Evolutionary conservation across 1,284 basidiomycete genomes (phyloP).

Genomic region (Ustilago lituana): DNA sequence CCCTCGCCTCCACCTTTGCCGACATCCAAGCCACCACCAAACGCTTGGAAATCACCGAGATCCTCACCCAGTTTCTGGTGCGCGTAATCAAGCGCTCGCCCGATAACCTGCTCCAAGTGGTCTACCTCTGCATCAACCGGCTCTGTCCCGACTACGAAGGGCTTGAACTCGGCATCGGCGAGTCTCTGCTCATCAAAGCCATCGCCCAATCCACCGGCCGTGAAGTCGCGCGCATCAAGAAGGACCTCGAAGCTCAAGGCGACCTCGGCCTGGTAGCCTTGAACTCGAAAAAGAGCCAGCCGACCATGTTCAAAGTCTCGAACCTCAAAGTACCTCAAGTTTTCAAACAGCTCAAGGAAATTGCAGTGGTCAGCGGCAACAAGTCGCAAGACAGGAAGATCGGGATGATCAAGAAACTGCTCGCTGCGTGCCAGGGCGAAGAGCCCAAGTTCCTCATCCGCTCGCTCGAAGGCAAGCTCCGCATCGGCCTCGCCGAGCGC

Average conservation of each 20-base stretch:
- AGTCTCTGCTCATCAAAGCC: slow-evolving; percentile 91
- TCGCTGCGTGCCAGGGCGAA: slow-evolving; percentile 87
- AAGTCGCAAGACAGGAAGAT: slow-evolving; percentile 76
- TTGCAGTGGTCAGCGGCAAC: slow-evolving; percentile 79
- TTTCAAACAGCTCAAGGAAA: slow-evolving; percentile 54
- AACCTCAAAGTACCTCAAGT: slow-evolving; percentile 87
- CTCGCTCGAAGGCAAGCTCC: slow-evolving; percentile 93
- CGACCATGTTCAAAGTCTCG: slow-evolving; percentile 93
- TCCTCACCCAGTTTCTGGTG: slow-evolving; percentile 86
- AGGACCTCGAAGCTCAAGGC: slow-evolving; percentile 91
- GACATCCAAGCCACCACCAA: slow-evolving; percentile 95
- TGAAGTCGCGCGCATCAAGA: slow-evolving; percentile 82
- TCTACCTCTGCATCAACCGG: slow-evolving; percentile 98
- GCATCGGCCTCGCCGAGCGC: slow-evolving; percentile 95
- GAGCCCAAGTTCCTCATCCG: slow-evolving; percentile 95
- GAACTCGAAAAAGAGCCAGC: slow-evolving; percentile 92
- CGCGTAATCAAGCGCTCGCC: slow-evolving; percentile 86
- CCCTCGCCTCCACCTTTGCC: slow-evolving; percentile 86
- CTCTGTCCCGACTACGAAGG: slow-evolving; percentile 95
- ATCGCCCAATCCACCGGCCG: slow-evolving; percentile 94
- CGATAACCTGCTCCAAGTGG: slow-evolving; percentile 81
- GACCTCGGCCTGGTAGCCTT: slow-evolving; percentile 94
- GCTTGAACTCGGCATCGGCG: slow-evolving; percentile 94
- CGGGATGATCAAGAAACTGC: slow-evolving; percentile 90
- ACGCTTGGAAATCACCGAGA: slow-evolving; percentile 88